Base-by-base conservation (phyloP, 768 basidiomycete genomes). In the Auricularia auricula-judae region DNA sequence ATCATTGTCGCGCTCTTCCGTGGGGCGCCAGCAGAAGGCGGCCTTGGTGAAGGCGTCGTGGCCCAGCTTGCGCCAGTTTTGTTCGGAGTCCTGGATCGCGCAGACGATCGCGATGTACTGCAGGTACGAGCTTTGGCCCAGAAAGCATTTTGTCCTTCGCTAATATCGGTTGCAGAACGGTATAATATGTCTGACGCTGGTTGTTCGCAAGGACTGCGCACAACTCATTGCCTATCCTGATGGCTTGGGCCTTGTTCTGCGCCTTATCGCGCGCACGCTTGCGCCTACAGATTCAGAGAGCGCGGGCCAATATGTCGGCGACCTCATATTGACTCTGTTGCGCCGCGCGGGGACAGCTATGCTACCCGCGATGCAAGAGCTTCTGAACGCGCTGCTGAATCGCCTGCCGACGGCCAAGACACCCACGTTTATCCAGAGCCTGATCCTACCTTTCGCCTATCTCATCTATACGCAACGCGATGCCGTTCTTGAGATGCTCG, bases 401-500 rank as follows among this genome's bases (percentile, higher is more conserved):
- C 83, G 95, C 1, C 89, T 99, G 83, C 79, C 80, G 12, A 87
- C 81, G 0, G 95, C 96, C 0, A 86, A 89, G 76, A 95, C 95
- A 1, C 90, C 93, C 0, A 91, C 89, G 1, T 98, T 96, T 80
- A 78, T 90, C 14, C 96, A 97, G 82, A 93, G 91, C 69, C 81
- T 99, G 12, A 82, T 95, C 62, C 80, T 98, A 23, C 97, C 97
- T 0, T 96, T 98, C 73, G 91, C 93, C 1, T 98, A 95, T 79
- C 79, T 99, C 23, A 86, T 98, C 69, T 84, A 92, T 72, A 88
- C 89, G 65, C 91, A 97, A 71, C 84, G 86, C 29, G 88, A 93
- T 67, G 85, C 85, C 0, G 87, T 94, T 1, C 78, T 98, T 18
- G 77, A 81, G 12, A 80, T 97, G 35, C 79, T 98, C 23, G 91